phyloP scores from a whole-genome alignment of 805 yeast genomes.

The Lipomyces lipofer region DNA sequence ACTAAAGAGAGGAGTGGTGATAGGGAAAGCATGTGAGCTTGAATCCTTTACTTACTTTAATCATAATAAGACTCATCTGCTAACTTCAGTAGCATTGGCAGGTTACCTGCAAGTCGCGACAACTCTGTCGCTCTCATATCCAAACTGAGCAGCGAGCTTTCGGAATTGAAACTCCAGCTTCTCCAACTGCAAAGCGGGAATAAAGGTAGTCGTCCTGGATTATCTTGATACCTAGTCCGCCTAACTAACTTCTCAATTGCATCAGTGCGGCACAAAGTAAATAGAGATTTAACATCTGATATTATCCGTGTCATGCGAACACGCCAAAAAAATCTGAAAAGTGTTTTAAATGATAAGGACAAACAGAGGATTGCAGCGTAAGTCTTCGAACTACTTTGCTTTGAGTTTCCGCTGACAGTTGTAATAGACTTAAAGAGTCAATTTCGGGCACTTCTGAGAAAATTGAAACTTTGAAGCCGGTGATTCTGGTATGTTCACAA shows the following conservation, averaged over 20 bases:
- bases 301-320: not conserved
- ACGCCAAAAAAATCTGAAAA: not conserved
- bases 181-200: conserved; percentile 2
- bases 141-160: conserved; percentile 3
- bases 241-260: too few relatives aligned
- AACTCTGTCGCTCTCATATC: not conserved
- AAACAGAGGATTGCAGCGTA: not conserved
- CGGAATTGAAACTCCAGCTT: conserved; percentile 1
- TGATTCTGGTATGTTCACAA: conserved; percentile 13
- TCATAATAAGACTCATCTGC: too few relatives aligned
- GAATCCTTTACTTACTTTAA: too few relatives aligned
- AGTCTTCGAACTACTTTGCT: not conserved
- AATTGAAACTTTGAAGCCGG: conserved; percentile 21
- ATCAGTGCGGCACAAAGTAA: not conserved
- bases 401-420: not conserved
- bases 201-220: not conserved
- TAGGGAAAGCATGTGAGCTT: too few relatives aligned
- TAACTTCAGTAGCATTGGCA: too few relatives aligned
- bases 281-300: not conserved
- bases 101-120: conserved; percentile 4
- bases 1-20: too few relatives aligned
- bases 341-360: not conserved
- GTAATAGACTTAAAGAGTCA: conserved; percentile 5
- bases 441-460: conserved; percentile 1
- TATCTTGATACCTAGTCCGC: too few relatives aligned